phyloP scores from a whole-genome alignment of 2,329 filamentous ascomycete species.

The Sclerotinia sclerotiorum region DNA sequence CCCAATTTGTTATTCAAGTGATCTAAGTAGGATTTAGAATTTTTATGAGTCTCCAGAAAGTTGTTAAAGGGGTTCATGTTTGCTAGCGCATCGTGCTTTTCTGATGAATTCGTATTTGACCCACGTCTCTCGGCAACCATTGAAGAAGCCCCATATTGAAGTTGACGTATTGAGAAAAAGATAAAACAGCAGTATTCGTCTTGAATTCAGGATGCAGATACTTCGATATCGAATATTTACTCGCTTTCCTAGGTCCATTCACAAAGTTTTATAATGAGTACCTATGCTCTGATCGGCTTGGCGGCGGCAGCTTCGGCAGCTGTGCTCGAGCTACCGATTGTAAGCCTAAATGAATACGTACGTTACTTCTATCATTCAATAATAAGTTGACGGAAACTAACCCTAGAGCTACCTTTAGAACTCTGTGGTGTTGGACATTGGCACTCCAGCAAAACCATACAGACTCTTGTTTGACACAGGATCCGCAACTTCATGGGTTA shows the following conservation, averaged over 20 bases:
- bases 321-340: constrained; percentile 7
- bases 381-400: neutral
- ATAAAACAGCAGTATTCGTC: neutral
- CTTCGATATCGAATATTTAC: neutral
- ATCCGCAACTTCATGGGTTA: constrained; percentile 6
- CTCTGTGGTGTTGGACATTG: constrained; percentile 5
- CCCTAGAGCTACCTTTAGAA: neutral
- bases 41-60: neutral
- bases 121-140: neutral
- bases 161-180: neutral
- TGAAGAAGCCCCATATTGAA: neutral
- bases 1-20: neutral
- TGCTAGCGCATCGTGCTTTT: no score
- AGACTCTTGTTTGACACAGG: constrained; percentile 15
- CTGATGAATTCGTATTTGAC: neutral
- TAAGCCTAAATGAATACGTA: constrained; percentile 4
- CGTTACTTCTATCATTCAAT: neutral
- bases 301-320: constrained; percentile 1
- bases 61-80: neutral
- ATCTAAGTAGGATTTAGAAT: neutral
- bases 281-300: neutral
- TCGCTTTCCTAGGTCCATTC: neutral
- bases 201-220: neutral
- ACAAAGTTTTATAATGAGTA: neutral
- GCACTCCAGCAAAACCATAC: constrained; percentile 16